Percentiles rank a stretch among this genome's conserved stretches.
These are phyloP conservation scores for Wickerhamomyces sp. DNA, from an alignment of 1,139 yeast genomes.

Conservation along the genomic window DNA sequence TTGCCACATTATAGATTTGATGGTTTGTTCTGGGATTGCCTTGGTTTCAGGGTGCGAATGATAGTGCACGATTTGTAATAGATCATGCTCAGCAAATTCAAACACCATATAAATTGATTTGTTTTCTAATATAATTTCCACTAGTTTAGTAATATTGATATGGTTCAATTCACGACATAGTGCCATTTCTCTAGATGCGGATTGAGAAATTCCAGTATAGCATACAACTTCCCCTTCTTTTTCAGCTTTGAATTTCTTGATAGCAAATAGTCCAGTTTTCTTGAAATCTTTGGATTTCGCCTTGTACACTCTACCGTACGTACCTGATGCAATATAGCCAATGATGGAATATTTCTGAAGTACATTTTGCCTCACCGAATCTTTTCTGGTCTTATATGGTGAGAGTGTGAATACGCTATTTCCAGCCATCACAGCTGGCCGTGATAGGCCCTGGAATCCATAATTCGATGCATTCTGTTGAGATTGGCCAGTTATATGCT, in stretches of 20 bases:
- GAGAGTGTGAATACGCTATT: conserved; percentile 66
- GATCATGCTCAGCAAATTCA: conserved; percentile 93
- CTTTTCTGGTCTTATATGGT: conserved; percentile 72
- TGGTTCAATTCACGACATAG: conserved; percentile 84
- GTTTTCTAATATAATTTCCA: conserved; percentile 84
- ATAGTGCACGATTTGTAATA: conserved; percentile 86
- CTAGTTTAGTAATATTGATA: conserved; percentile 71
- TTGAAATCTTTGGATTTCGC: conserved; percentile 51
- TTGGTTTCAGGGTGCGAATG: conserved; percentile 87
- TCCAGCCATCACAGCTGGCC: conserved; percentile 57
- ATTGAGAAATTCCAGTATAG: conserved; percentile 93
- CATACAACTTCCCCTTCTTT: conserved; percentile 86
- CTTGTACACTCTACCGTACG: conserved; percentile 95
- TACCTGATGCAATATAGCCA: conserved; percentile 98
- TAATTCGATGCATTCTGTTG: background rate
- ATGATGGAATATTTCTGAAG: conserved; percentile 77
- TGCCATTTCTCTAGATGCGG: conserved; percentile 96
- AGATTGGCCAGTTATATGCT: background rate
- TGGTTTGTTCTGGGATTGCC: conserved; percentile 70
- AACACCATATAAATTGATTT: conserved; percentile 92
- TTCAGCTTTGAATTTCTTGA: conserved; percentile 92
- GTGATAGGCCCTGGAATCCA: conserved; percentile 8
- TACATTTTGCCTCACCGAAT: conserved; percentile 64
- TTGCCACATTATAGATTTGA: conserved; percentile 88
- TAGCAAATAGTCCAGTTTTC: conserved; percentile 49